Base-by-base conservation (phyloP, 805 yeast species). In the Kodamaea kakaduensis region DNA sequence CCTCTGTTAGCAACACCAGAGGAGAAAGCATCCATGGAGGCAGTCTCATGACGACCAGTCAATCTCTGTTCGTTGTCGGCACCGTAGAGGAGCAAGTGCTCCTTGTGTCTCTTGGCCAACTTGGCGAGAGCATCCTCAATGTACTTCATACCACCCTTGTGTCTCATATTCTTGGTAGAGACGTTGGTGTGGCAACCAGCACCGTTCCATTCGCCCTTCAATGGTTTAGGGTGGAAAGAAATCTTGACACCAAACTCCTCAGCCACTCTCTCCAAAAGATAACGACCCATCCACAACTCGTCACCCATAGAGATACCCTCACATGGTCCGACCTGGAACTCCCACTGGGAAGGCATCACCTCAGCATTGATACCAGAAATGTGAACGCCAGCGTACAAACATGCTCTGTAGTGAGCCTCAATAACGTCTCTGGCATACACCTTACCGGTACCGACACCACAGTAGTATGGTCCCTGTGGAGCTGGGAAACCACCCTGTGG, bases 261-360 rank as follows among this genome's bases (percentile, higher is more conserved):
- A 48, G 97, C 96, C 36, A 88, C 93, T 71, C 97, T 83, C 70
- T 78, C 80, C 59, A 93, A 73, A 54, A 93, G 72, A 67, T 86
- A 93, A 69, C 98, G 82, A 43, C 96, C 93, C 59, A 89, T 77
- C 90, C 97, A 90, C 62, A 93, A 78, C 67, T 90, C 83, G 67
- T 90, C 98, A 64, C 97, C 97, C 97, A 90, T 90, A 52, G 69
- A 65, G 62, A 93, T 90, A 59, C 98, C 98, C 48, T 69, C 77
- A 68, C 96, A 87, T 48, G 98, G 97, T 56, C 98, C 98, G 51
- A 90, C 97, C 77, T 90, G 98, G 85, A 85, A 90, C 75, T 90
- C 98, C 98, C 98, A 90, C 77, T 90, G 98, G 43, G 97, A 88
- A 42, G 98, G 98, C 97, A 90, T 93, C 47, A 90, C 98, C 76